Base-by-base conservation (phyloP, 2,329 filamentous ascomycete genomes). In the Penicillium sp. region DNA sequence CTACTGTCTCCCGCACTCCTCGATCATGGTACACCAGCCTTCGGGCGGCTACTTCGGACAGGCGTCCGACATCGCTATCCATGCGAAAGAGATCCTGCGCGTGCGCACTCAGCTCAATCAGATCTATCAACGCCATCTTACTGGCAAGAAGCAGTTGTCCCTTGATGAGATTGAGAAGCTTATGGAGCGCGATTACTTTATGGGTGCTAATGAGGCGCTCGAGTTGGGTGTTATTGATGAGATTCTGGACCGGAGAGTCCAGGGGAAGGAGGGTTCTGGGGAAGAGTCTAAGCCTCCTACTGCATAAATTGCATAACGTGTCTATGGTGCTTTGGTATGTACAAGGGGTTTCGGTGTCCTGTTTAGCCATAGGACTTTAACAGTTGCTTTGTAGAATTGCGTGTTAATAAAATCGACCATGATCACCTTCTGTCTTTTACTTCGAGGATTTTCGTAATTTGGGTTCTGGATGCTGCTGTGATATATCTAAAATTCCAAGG, bases 21-120 rank as follows among this genome's bases (percentile, higher is more conserved):
- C 90, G 52, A 89, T 99, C 70, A 99, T 99, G 94, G 87, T 99
- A 54, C 94, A 99, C 77, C 94, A 99, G 73, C 94, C 95, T 0
- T 87, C 89, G 2, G 93, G 93, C 46, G 86, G 86, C 3, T 88
- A 87, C 67, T 79, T 79, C 43, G 86, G 86, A 13, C 85, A 88
- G 63, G 86, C 86, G 31, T 82, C 78, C 33, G 94, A 99, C 70
- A 97, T 99, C 63, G 84, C 96, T 47, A 97, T 99, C 61, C 96
- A 99, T 71, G 94, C 94, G 5, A 97, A 92, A 70, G 93, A 99
- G 81, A 99, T 99, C 55, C 82, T 97, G 72, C 82, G 92, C 57
- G 88, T 96, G 54, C 83, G 94, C 57, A 84, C 87, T 62, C 89
- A 93, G 76, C 79, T 97, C 68, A 97, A 99, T 74, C 82, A 87